Evolutionary conservation across 805 yeast species (phyloP), one percentile per base, ranked within the genome.

Genomic region (Saturnispora mendoncae): DNA sequence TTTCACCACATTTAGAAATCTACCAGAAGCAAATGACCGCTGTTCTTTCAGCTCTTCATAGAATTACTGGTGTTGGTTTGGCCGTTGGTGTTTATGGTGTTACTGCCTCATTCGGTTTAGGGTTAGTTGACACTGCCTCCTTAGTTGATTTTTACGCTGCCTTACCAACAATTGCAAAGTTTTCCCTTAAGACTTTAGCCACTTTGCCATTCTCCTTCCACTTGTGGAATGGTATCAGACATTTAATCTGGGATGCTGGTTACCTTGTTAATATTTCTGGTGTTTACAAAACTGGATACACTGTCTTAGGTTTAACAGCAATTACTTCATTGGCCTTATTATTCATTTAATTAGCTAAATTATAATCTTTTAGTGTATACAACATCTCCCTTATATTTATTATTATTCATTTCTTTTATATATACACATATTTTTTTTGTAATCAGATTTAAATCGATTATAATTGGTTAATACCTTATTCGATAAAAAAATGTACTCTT

Each of bases 211-310:
- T 92, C 64, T 82, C 83, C 24, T 87, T 76, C 81, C 98, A 92
- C 65, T 56, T 74, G 36, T 76, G 71, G 60, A 86, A 88, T 61
- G 97, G 97, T 54, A 46, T 90, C 49, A 85, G 98, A 74, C 98
- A 92, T 63, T 68, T 90, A 64, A 58, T 84, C 42, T 92, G 98
- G 98, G 98, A 92, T 62, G 61, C 78, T 41, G 95, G 95, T 61
- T 70, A 67, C 51, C 84, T 81, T 63, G 72, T 90, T 59, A 74
- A 87, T 47, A 57, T 84, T 52, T 76, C 81, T 58, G 97, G 95
- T 52, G 96, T 92, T 44, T 83, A 84, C 77, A 77, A 81, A 66
- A 87, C 97, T 28, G 97, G 96, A 49, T 84, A 85, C 65, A 67
- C 75, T 36, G 95, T 86, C 15, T 61, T 87, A 44, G 97, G 80